Conservation (phyloP, 306 rosid genomes). For the Glycine latifolia region DNA sequence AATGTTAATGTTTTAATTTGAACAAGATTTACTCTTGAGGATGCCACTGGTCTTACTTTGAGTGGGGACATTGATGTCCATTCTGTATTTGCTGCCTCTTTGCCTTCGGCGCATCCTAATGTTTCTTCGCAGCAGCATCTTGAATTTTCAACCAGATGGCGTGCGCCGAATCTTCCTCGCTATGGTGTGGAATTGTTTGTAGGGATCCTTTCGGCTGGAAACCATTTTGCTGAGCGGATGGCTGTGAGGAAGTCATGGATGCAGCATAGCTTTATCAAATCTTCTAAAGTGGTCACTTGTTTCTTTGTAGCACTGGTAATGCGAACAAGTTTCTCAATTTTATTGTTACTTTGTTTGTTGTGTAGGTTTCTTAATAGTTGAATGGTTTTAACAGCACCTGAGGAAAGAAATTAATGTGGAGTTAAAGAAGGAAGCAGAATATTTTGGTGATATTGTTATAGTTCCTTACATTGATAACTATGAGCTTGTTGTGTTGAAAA, state of each 20-base stretch:
- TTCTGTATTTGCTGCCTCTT: slow-evolving; percentile 82
- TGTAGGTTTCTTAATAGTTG: slow-evolving; percentile 41
- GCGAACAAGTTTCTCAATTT: slow-evolving; percentile 28
- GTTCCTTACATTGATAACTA: slow-evolving; percentile 98
- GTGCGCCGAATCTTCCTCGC: slow-evolving; percentile 66
- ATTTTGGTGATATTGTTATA: slow-evolving; percentile 86
- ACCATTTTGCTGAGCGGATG: slow-evolving; percentile 97
- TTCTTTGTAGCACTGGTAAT: slow-evolving; percentile 95
- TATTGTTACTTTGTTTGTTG: background rate
- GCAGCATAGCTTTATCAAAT: slow-evolving; percentile 77
- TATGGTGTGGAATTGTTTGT: slow-evolving; percentile 71
- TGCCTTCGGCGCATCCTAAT: slow-evolving; percentile 89
- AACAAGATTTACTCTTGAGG: slow-evolving; percentile 93
- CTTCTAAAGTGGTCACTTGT: slow-evolving; percentile 85
- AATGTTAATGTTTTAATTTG: slow-evolving; percentile 28
- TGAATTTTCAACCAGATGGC: slow-evolving; percentile 78
- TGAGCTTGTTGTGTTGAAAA: slow-evolving; percentile 94
- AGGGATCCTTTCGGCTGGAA: slow-evolving; percentile 97
- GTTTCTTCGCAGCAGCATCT: slow-evolving; percentile 80
- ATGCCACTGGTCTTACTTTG: slow-evolving; percentile 85
- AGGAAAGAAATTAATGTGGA: slow-evolving; percentile 76
- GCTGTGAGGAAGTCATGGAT: slow-evolving; percentile 97
- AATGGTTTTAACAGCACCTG: slow-evolving; percentile 63
- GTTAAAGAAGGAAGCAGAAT: slow-evolving; percentile 91
- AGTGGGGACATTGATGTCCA: slow-evolving; percentile 77